Evolutionary conservation across 768 basidiomycete species (phyloP), one percentile per base, ranked within the genome.

Genomic region (Trametes elegans): DNA sequence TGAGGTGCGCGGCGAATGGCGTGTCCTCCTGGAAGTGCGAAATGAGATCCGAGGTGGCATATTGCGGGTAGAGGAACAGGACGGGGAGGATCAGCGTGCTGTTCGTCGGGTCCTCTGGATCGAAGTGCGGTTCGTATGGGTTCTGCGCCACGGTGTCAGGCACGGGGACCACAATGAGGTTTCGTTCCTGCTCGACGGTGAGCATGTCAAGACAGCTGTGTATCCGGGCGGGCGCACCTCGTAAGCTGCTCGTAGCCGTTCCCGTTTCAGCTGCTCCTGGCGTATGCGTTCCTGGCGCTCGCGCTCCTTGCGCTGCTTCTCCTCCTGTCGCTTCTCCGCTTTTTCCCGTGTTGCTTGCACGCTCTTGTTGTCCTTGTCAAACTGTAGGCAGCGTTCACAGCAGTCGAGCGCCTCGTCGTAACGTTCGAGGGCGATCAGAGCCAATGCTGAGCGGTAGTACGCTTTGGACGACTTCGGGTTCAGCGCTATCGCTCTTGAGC

Each of bases 51-150:
- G 95, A 92, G 5, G 84, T 92, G 10, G 86, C 82, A 60, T 93
- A 78, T 67, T 93, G 87, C 6, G 97, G 97, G 70, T 98, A 97
- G 57, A 98, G 78, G 71, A 98, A 88, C 76, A 97, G 91, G 36
- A 88, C 86, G 2, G 97, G 96, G 66, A 97, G 68, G 58, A 96
- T 70, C 11, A 96, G 78, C 0, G 83, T 84, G 57, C 69, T 67
- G 61, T 77, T 60, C 53, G 82, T 73, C 53, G 81, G 66, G 70
- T 85, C 88, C 57, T 87, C 83, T 3, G 79, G 67, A 64, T 88
- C 85, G 63, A 88, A 87, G 51, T 81, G 79, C 7, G 90, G 84
- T 46, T 72, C 70, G 64, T 81, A 85, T 7, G 82, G 82, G 63
- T 79, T 83, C 48, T 74, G 74, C 34, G 76, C 73, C 26, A 78